Percentiles rank a stretch among this genome's conserved stretches.
phyloP scores from a whole-genome alignment of 1,284 basidiomycete species.

The Sanghuangporus sanghuang region DNA sequence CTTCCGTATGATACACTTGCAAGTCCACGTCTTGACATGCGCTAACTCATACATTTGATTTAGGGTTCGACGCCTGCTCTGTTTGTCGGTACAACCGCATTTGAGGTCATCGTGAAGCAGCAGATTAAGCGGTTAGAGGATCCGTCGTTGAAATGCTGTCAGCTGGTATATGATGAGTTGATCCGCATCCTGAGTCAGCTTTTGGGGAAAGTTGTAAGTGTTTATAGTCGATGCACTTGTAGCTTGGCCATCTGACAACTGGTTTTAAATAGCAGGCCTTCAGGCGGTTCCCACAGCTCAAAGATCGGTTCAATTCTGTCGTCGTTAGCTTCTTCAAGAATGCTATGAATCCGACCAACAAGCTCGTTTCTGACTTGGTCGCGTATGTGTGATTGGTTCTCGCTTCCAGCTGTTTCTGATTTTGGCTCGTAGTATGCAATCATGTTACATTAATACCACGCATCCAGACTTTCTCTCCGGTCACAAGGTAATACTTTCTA shows the following conservation, averaged over 20 bases:
- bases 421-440: constrained; percentile 71
- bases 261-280: constrained; percentile 71
- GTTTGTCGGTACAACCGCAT: constrained; percentile 94
- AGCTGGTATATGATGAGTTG: constrained; percentile 94
- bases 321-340: constrained; percentile 97
- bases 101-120: constrained; percentile 98
- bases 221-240: not conserved
- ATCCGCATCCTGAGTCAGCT: constrained; percentile 93
- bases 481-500: constrained; percentile 59
- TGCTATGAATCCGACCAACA: constrained; percentile 90
- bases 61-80: constrained; percentile 93
- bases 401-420: not conserved
- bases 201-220: constrained; percentile 82
- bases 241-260: not conserved
- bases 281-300: constrained; percentile 90
- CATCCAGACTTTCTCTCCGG: constrained; percentile 98
- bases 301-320: constrained; percentile 90
- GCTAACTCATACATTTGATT: not conserved
- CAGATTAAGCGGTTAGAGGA: constrained; percentile 97
- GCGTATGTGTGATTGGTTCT: constrained; percentile 43
- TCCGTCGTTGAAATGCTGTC: constrained; percentile 88
- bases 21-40: not conserved
- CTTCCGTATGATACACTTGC: constrained; percentile 57
- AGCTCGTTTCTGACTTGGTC: constrained; percentile 91
- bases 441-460: constrained; percentile 98